Conservation (phyloP, 2,329 filamentous ascomycete species). For the Capronia americana region DNA sequence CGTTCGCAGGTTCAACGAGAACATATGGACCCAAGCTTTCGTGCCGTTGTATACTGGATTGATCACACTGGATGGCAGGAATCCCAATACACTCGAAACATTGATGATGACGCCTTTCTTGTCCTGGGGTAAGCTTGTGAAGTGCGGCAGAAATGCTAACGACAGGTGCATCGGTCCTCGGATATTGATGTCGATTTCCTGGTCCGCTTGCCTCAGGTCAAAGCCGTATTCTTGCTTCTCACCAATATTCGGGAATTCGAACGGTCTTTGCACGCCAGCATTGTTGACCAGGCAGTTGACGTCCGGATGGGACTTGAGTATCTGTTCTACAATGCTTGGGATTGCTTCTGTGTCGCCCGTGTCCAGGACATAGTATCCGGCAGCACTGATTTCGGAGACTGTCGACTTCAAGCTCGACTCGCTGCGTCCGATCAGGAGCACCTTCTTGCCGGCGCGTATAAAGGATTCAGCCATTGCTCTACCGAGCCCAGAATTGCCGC, state of each 20-base stretch:
- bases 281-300: conserved; percentile 67
- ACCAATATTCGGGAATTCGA: conserved; percentile 50
- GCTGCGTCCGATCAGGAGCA: conserved; percentile 48
- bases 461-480: conserved; percentile 40
- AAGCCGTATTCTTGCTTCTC: conserved; percentile 42
- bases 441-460: conserved; percentile 36
- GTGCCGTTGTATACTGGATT: conserved; percentile 67
- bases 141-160: conserved; percentile 57
- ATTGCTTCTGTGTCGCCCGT: conserved; percentile 53
- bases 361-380: conserved; percentile 61
- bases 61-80: conserved; percentile 59
- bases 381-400: conserved; percentile 52
- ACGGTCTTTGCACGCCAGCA: conserved; percentile 63
- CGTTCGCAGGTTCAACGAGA: conserved; percentile 61
- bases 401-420: conserved; percentile 59
- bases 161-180: conserved; percentile 64
- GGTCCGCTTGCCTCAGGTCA: conserved; percentile 57
- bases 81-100: conserved; percentile 61
- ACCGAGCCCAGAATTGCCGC: conserved; percentile 40
- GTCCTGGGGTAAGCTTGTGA: conserved; percentile 48
- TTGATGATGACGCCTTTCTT: conserved; percentile 58
- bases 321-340: conserved; percentile 52
- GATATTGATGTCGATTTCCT: conserved; percentile 66
- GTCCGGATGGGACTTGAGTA: conserved; percentile 59
- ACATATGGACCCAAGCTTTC: conserved; percentile 65